These are phyloP conservation scores for Eucalyptus urophylla DNA, from an alignment of 345 rosid genomes.

Conservation along the genomic window DNA sequence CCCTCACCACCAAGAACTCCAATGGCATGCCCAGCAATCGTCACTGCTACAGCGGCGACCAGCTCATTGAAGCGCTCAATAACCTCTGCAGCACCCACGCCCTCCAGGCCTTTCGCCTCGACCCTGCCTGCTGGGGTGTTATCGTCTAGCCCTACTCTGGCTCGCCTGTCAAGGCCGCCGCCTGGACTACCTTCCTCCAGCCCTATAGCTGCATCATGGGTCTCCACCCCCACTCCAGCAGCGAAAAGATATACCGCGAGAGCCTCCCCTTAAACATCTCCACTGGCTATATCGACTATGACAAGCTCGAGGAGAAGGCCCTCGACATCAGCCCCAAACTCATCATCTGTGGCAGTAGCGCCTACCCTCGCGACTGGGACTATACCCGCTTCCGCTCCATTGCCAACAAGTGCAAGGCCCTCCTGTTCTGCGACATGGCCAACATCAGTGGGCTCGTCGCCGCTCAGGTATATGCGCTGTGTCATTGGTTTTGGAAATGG, in stretches of 20 bases:
- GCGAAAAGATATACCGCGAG: constrained; percentile 92
- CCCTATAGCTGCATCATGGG: constrained; percentile 96
- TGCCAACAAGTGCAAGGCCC: constrained; percentile 83
- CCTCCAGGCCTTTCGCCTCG: constrained; percentile 52
- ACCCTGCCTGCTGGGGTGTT: constrained; percentile 74
- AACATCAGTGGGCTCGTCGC: constrained; percentile 97
- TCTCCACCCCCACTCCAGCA: constrained; percentile 71
- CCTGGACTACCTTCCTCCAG: constrained; percentile 74
- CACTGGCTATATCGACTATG: constrained; percentile 80
- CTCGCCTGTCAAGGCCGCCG: constrained; percentile 84
- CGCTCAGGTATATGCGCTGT: constrained; percentile 52
- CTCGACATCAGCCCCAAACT: constrained; percentile 74
- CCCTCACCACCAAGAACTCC: constrained; percentile 87
- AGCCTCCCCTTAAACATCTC: constrained; percentile 80
- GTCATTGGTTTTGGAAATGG: background rate
- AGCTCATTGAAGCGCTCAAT: constrained; percentile 76
- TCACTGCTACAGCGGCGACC: constrained; percentile 59
- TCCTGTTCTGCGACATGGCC: constrained; percentile 96
- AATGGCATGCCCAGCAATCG: constrained; percentile 96
- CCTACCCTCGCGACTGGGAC: constrained; percentile 97
- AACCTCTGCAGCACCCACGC: constrained; percentile 75
- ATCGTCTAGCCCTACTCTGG: constrained; percentile 94
- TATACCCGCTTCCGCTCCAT: constrained; percentile 58
- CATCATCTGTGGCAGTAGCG: constrained; percentile 95
- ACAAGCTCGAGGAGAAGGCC: constrained; percentile 90